phyloP scores from a whole-genome alignment of 805 yeast genomes.

The Yamadazyma olivae region DNA sequence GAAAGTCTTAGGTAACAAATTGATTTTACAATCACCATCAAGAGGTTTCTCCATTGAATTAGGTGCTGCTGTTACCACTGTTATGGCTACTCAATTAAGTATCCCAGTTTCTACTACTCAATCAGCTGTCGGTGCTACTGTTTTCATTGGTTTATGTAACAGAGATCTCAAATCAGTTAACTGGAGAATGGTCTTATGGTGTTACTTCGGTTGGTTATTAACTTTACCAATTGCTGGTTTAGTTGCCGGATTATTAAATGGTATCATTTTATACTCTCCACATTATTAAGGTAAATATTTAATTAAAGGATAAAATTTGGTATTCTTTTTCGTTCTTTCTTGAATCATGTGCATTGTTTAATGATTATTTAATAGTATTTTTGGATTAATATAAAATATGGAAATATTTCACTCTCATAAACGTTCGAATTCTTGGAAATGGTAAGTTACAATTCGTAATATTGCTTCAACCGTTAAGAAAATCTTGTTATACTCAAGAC shows the following conservation, averaged over 20 bases:
- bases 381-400: background rate
- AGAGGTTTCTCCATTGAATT: slow-evolving; percentile 75
- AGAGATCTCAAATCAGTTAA: slow-evolving; percentile 59
- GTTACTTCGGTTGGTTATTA: slow-evolving; percentile 68
- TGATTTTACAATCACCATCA: slow-evolving; percentile 73
- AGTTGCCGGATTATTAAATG: slow-evolving; percentile 64
- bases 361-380: too few relatives aligned
- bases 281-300: slow-evolving; percentile 11
- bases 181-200: slow-evolving; percentile 76
- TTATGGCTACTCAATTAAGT: slow-evolving; percentile 69
- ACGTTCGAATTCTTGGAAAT: background rate
- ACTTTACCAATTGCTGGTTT: slow-evolving; percentile 75
- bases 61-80: slow-evolving; percentile 74
- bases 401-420: background rate
- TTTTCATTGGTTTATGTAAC: slow-evolving; percentile 72
- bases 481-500: too few relatives aligned
- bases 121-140: slow-evolving; percentile 76
- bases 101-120: slow-evolving; percentile 80
- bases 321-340: background rate
- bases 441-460: too few relatives aligned
- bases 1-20: slow-evolving; percentile 68
- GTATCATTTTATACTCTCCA: slow-evolving; percentile 65
- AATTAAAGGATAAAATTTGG: slow-evolving; percentile 16
- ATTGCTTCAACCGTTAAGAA: too few relatives aligned
- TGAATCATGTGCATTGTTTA: too few relatives aligned